These are phyloP conservation scores for Penicillium sp. DNA, from an alignment of 2,329 filamentous ascomycete species.

Conservation along the genomic window DNA sequence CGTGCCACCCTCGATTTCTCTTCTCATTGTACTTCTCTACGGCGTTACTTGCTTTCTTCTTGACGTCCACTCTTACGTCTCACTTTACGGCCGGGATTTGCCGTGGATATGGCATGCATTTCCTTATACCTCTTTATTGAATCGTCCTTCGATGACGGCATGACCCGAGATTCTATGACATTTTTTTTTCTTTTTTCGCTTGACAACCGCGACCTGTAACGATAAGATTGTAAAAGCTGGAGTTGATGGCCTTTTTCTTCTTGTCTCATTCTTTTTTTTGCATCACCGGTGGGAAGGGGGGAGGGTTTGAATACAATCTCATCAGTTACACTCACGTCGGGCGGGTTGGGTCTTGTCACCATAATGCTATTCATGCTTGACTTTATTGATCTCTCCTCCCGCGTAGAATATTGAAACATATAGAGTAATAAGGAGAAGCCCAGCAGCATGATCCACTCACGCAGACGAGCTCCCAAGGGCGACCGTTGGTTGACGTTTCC, in stretches of 20 bases:
- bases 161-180: slow-evolving; percentile 24
- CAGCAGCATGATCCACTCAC: too few relatives aligned
- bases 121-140: slow-evolving; percentile 25
- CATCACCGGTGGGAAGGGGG: slow-evolving; percentile 16
- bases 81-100: slow-evolving; percentile 21
- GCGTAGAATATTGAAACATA: not conserved
- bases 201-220: slow-evolving; percentile 28
- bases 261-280: slow-evolving; percentile 8
- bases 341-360: not conserved
- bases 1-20: slow-evolving; percentile 4
- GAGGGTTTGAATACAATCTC: slow-evolving; percentile 15
- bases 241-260: slow-evolving; percentile 12
- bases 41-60: slow-evolving; percentile 18
- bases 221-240: slow-evolving; percentile 35
- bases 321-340: slow-evolving; percentile 6
- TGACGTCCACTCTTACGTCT: slow-evolving; percentile 16
- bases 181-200: slow-evolving; percentile 12
- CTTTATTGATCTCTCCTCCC: not conserved
- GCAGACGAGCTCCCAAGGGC: too few relatives aligned
- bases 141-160: slow-evolving; percentile 20
- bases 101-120: slow-evolving; percentile 22
- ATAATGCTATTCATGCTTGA: not conserved
- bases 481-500: too few relatives aligned
- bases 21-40: slow-evolving; percentile 17
- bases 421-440: too few relatives aligned